A percentile compares a stretch with the other conserved stretches of the same genome.
Conservation (phyloP, 768 basidiomycete genomes). For the Auricularia cornea region DNA sequence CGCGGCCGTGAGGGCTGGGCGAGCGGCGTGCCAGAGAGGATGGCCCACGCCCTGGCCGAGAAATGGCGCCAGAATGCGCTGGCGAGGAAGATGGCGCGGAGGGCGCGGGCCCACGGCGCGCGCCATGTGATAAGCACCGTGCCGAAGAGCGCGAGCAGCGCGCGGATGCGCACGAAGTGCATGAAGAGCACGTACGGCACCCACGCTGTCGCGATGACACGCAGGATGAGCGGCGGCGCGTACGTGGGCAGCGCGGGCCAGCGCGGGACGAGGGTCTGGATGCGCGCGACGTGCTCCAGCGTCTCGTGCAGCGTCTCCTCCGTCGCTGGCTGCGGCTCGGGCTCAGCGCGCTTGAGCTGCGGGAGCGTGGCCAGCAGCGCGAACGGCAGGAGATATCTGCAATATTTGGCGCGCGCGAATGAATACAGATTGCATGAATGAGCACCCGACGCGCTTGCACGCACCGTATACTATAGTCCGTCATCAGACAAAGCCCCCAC, state of each 20-base stretch:
- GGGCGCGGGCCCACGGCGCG: conserved; percentile 56
- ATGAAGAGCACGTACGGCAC: conserved; percentile 61
- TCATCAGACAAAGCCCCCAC: conserved; percentile 70
- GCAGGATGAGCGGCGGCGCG: conserved; percentile 34
- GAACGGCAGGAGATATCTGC: conserved; percentile 53
- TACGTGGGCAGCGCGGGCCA: conserved; percentile 21
- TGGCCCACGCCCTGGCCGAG: conserved; percentile 41
- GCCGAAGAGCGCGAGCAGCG: conserved; percentile 52
- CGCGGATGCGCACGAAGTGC: conserved; percentile 49
- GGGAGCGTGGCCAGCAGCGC: conserved; percentile 30
- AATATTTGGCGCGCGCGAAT: not conserved
- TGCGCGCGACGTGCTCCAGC: conserved; percentile 56
- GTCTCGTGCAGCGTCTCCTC: conserved; percentile 46
- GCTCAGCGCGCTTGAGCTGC: conserved; percentile 23
- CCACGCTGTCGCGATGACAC: conserved; percentile 48
- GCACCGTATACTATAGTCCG: conserved; percentile 43
- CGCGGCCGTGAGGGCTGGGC: conserved; percentile 23
- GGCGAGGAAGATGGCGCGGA: conserved; percentile 48
- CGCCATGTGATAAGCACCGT: conserved; percentile 52
- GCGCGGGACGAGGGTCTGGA: conserved; percentile 50
- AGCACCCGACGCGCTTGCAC: conserved; percentile 11
- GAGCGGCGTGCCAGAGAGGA: conserved; percentile 48
- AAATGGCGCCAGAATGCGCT: conserved; percentile 64
- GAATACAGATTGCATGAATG: conserved; percentile 3
- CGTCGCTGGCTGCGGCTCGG: conserved; percentile 33